These are phyloP conservation scores for Sarocladiaceae sp. DNA, from an alignment of 2,329 filamentous ascomycete genomes.

Conservation along the genomic window DNA sequence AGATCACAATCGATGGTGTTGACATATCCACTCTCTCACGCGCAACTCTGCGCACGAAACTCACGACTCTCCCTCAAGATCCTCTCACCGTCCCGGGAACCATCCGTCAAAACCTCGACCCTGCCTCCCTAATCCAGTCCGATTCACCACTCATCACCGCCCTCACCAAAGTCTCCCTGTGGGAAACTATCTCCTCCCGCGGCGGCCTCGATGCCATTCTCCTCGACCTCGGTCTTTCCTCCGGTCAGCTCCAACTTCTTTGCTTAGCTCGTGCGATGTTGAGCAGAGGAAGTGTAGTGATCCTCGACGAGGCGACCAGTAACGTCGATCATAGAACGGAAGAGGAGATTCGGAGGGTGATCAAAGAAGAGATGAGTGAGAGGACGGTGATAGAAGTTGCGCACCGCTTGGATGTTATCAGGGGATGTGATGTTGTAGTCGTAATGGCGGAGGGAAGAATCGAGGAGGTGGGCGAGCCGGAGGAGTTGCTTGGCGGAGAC, in stretches of 20 bases:
- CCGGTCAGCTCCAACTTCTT: slow-evolving; percentile 58
- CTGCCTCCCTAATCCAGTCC: slow-evolving; percentile 17
- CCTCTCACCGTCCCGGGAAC: slow-evolving; percentile 40
- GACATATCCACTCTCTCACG: slow-evolving; percentile 34
- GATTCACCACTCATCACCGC: slow-evolving; percentile 25
- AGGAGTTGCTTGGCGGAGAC: slow-evolving; percentile 17
- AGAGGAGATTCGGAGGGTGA: slow-evolving; percentile 17
- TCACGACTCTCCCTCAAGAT: slow-evolving; percentile 48
- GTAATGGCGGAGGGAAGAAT: slow-evolving; percentile 24
- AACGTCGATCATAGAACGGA: slow-evolving; percentile 25
- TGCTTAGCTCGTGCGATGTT: slow-evolving; percentile 54
- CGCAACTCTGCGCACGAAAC: slow-evolving; percentile 33
- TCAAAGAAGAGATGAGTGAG: slow-evolving; percentile 18
- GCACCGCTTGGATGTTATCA: slow-evolving; percentile 23
- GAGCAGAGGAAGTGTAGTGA: slow-evolving; percentile 17
- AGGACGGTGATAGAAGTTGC: slow-evolving; percentile 25
- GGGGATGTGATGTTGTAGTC: slow-evolving; percentile 22
- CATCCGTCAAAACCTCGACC: slow-evolving; percentile 35
- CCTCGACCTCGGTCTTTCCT: slow-evolving; percentile 38
- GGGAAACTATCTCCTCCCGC: slow-evolving; percentile 19
- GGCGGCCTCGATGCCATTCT: slow-evolving; percentile 28
- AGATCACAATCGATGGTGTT: slow-evolving; percentile 39
- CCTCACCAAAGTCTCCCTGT: slow-evolving; percentile 23
- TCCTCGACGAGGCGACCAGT: slow-evolving; percentile 24
- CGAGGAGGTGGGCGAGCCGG: slow-evolving; percentile 20